Conservation (phyloP, 306 rosid species). For the Prinsepia uniflora region DNA sequence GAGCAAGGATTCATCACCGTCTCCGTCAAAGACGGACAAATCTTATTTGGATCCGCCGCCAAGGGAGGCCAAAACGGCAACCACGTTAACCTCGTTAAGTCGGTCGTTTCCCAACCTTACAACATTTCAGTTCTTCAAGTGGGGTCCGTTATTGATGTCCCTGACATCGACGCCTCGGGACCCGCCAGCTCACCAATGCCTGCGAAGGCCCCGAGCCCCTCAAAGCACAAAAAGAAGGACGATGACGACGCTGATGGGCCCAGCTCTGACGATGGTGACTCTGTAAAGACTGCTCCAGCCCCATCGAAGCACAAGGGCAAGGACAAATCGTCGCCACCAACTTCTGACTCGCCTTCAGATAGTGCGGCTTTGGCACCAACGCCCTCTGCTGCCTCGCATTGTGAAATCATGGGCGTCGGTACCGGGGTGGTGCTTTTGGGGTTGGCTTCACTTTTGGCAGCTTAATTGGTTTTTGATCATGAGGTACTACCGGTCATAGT, state of each 20-base stretch:
- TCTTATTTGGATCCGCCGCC: not conserved
- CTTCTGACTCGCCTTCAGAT: not conserved
- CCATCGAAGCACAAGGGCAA: not conserved
- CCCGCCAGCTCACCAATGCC: not conserved
- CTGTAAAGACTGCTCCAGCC: not conserved
- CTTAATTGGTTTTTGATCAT: not conserved
- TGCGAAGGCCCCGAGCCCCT: conserved; percentile 11
- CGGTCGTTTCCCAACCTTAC: conserved; percentile 7
- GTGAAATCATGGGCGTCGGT: conserved; percentile 13
- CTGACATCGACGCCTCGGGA: not conserved
- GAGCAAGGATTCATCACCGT: conserved; percentile 9
- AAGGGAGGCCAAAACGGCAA: not conserved
- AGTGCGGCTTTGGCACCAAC: not conserved
- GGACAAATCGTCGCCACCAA: conserved; percentile 7
- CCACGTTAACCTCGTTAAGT: not conserved
- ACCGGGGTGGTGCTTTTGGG: not conserved
- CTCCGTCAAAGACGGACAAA: not conserved
- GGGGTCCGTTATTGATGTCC: conserved; percentile 2
- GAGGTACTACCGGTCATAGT: not conserved
- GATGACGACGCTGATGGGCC: not conserved
- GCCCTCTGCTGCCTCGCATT: conserved; percentile 5
- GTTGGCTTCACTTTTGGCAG: conserved; percentile 13
- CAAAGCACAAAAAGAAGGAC: not conserved
- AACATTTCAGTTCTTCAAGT: conserved; percentile 16
- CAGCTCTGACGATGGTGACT: not conserved